These are phyloP conservation scores for Spatholobus suberectus DNA, from an alignment of 306 rosid genomes.

Conservation along the genomic window DNA sequence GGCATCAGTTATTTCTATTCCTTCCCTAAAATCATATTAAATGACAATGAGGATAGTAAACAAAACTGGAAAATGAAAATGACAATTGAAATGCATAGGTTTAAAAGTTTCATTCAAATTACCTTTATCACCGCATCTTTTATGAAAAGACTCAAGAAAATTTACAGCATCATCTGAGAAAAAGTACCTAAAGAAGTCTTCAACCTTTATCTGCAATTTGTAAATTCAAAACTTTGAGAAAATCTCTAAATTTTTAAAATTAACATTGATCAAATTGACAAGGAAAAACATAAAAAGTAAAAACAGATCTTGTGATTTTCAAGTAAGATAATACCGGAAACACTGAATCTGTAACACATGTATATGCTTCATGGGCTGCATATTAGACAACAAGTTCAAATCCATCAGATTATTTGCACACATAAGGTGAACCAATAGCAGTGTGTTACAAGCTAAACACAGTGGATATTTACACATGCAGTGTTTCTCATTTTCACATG, in stretches of 20 bases:
- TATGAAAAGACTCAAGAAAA: conserved; percentile 72
- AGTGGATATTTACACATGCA: conserved; percentile 12
- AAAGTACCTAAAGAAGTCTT: conserved; percentile 79
- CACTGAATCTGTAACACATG: conserved; percentile 81
- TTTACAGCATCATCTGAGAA: conserved; percentile 71
- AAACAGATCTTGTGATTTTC: conserved; percentile 25
- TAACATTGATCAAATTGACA: conserved; percentile 13
- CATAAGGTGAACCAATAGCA: conserved; percentile 2
- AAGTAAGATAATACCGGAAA: conserved; percentile 72
- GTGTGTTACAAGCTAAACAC: conserved; percentile 10
- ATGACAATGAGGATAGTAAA: conserved; percentile 13
- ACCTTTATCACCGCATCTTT: conserved; percentile 94
- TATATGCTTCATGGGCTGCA: conserved; percentile 82
- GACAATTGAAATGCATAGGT: conserved; percentile 6
- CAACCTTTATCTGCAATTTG: conserved; percentile 84
- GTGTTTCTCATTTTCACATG: conserved; percentile 16
- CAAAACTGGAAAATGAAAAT: conserved; percentile 27
- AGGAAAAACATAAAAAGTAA: conserved; percentile 3
- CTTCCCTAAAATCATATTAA: conserved; percentile 28
- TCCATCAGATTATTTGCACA: conserved; percentile 32
- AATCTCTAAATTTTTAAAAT: conserved; percentile 16
- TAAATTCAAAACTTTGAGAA: conserved; percentile 39
- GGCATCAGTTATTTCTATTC: conserved; percentile 12
- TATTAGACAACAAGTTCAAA: conserved; percentile 42
- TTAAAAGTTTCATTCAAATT: conserved; percentile 37